A percentile compares a stretch with the other conserved stretches of the same genome.
These are phyloP conservation scores for Phytophthora uliginosa DNA, from an alignment of 352 stramenopile species.

Conservation along the genomic window DNA sequence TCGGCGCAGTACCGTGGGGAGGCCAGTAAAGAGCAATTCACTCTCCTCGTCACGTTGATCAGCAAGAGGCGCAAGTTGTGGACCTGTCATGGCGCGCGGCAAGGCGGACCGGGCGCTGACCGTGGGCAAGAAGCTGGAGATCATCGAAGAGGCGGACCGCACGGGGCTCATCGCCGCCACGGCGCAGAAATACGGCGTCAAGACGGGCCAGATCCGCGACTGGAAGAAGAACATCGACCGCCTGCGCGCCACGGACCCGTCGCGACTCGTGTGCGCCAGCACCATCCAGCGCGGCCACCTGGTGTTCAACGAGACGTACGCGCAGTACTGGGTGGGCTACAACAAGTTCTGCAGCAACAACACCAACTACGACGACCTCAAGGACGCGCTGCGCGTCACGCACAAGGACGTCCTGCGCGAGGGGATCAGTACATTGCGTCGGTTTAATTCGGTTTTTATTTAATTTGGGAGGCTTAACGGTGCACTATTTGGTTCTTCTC, in stretches of 20 bases:
- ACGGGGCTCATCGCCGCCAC: constrained; percentile 82
- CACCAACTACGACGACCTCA: constrained; percentile 80
- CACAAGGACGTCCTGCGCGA: constrained; percentile 82
- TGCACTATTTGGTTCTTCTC: background rate
- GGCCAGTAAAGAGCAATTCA: constrained; percentile 59
- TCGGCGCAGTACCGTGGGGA: constrained; percentile 35
- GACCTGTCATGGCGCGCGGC: constrained; percentile 74
- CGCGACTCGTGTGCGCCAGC: constrained; percentile 82
- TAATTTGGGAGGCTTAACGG: constrained; percentile 1
- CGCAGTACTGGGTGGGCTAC: constrained; percentile 92
- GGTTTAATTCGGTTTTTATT: constrained; percentile 2
- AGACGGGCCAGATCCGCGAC: constrained; percentile 89
- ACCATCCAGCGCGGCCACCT: constrained; percentile 87
- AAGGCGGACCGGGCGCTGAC: constrained; percentile 85
- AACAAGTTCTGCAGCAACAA: constrained; percentile 88
- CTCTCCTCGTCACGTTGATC: constrained; percentile 27
- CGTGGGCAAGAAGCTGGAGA: constrained; percentile 92
- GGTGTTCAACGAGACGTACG: constrained; percentile 91
- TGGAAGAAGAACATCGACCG: constrained; percentile 91
- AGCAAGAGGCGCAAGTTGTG: constrained; percentile 1
- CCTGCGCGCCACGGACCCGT: constrained; percentile 80
- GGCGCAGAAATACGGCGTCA: constrained; percentile 89
- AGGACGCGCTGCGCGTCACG: constrained; percentile 68
- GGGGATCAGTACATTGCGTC: constrained; percentile 74
- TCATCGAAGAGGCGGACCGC: constrained; percentile 88